Conservation (phyloP, 768 basidiomycete species). For the Coprinopsis sp. region DNA sequence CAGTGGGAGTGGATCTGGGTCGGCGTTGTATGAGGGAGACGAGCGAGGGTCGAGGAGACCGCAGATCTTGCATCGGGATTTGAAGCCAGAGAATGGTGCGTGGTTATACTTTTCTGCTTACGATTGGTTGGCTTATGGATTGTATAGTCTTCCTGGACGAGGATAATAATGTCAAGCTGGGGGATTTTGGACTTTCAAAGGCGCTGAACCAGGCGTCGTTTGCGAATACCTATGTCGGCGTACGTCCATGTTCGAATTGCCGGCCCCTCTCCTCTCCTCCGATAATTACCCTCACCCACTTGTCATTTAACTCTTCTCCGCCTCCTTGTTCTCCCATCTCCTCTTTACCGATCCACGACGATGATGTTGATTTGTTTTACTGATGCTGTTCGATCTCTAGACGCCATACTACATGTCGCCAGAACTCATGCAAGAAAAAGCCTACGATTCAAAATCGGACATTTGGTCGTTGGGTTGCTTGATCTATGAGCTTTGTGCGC, state of each 20-base stretch:
- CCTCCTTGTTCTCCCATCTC: not conserved
- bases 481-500: conserved; percentile 92
- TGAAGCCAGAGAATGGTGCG: conserved; percentile 96
- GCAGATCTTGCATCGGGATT: conserved; percentile 88
- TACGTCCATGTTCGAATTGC: too few relatives aligned
- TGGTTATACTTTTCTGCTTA: conserved; percentile 1
- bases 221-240: conserved; percentile 96
- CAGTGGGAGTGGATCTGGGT: too few relatives aligned
- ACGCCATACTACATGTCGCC: conserved; percentile 99
- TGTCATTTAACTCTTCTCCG: not conserved
- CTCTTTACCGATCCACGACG: too few relatives aligned
- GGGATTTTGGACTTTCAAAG: conserved; percentile 95
- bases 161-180: conserved; percentile 81
- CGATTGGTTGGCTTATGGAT: not conserved
- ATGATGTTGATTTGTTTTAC: too few relatives aligned
- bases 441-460: conserved; percentile 96
- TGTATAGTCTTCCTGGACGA: conserved; percentile 85
- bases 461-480: conserved; percentile 98
- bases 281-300: too few relatives aligned
- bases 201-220: conserved; percentile 87
- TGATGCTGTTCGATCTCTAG: too few relatives aligned
- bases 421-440: conserved; percentile 94
- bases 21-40: conserved; percentile 10
- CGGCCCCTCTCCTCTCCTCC: too few relatives aligned
- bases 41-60: conserved; percentile 51